Evolutionary conservation across 2,329 filamentous ascomycete genomes (phyloP).

Genomic region (Clonostachys rosea): DNA sequence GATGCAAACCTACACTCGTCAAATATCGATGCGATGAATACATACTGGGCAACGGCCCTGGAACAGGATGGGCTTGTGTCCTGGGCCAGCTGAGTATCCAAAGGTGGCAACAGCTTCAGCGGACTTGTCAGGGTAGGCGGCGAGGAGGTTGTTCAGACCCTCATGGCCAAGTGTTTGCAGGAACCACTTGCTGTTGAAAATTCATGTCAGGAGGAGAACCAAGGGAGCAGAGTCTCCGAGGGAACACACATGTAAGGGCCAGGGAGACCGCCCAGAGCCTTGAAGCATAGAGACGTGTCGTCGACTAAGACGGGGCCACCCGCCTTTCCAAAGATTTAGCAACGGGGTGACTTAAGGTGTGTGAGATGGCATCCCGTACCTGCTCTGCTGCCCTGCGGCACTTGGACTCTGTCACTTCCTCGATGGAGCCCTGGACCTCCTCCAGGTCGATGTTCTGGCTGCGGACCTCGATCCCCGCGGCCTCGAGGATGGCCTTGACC

Average conservation of each 20-base stretch:
- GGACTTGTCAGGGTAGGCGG: slow-evolving; percentile 84
- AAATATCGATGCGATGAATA: slow-evolving; percentile 1
- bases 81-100: slow-evolving; percentile 82
- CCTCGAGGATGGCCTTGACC: slow-evolving; percentile 79
- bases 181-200: slow-evolving; percentile 78
- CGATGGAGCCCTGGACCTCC: slow-evolving; percentile 88
- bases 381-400: slow-evolving; percentile 74
- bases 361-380: slow-evolving; percentile 32
- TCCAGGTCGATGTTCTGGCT: slow-evolving; percentile 75
- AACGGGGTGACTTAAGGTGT: background rate
- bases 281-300: slow-evolving; percentile 92
- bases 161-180: slow-evolving; percentile 75
- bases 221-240: slow-evolving; percentile 1
- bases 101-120: slow-evolving; percentile 96
- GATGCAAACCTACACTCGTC: background rate
- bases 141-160: slow-evolving; percentile 85
- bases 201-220: background rate
- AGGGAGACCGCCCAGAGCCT: slow-evolving; percentile 83
- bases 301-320: slow-evolving; percentile 89
- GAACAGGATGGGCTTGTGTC: slow-evolving; percentile 79
- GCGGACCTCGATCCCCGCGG: slow-evolving; percentile 61
- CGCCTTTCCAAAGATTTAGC: slow-evolving; percentile 43
- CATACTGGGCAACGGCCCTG: slow-evolving; percentile 80
- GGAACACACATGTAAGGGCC: slow-evolving; percentile 85
- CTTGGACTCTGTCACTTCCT: slow-evolving; percentile 89